These are phyloP conservation scores for Forsythia suspensa DNA, from an alignment of 257 asterid genomes.

Conservation along the genomic window DNA sequence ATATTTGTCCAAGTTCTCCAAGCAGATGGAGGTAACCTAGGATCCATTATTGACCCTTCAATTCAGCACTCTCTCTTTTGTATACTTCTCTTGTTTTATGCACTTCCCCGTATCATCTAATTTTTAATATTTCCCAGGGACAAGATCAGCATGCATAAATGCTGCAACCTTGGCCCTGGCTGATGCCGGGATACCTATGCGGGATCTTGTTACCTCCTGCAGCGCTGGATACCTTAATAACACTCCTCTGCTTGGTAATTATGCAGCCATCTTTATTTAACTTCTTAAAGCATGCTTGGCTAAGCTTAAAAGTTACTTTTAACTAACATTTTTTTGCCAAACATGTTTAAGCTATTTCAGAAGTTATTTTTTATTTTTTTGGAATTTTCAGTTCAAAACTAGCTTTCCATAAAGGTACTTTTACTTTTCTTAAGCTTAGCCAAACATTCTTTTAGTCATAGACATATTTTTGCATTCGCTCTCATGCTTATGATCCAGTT, in stretches of 20 bases:
- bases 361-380: not conserved
- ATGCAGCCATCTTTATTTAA: not conserved
- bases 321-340: not conserved
- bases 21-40: slow-evolving; percentile 89
- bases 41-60: not conserved
- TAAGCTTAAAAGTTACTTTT: not conserved
- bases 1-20: slow-evolving; percentile 97
- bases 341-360: not conserved
- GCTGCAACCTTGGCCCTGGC: slow-evolving; percentile 98
- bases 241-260: slow-evolving; percentile 82
- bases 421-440: not conserved
- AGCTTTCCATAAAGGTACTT: not conserved
- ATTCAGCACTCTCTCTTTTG: slow-evolving; percentile 5
- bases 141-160: slow-evolving; percentile 99
- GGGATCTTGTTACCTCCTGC: slow-evolving; percentile 92
- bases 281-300: not conserved
- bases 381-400: not conserved
- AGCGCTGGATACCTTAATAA: slow-evolving; percentile 83
- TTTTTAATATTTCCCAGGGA: slow-evolving; percentile 50
- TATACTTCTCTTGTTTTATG: not conserved
- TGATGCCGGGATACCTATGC: slow-evolving; percentile 97
- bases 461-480: not conserved
- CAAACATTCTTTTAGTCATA: not conserved
- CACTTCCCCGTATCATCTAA: not conserved
- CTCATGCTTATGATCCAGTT: not conserved